Base-by-base conservation (phyloP, 1,139 yeast genomes). In the Kodamaea plutei region DNA sequence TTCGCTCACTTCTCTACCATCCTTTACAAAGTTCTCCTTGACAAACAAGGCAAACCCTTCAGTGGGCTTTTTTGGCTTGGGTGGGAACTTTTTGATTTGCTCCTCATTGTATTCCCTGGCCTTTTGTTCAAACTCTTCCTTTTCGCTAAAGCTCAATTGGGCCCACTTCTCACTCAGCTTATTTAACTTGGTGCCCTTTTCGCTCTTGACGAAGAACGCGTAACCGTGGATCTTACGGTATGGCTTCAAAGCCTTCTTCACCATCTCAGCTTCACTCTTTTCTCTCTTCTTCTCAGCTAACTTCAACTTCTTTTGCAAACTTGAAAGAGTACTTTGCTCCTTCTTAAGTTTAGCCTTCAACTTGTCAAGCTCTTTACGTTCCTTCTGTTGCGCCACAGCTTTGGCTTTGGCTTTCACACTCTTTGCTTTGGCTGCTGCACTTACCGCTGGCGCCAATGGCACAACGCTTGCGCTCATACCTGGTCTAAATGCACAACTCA, bases 11-110 rank as follows among this genome's bases (percentile, higher is more conserved):
- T 48, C 26, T 20, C 52, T 42, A 16, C 53, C 64, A 28, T 46
- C 55, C 13, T 38, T 40, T 23, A 40, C 43, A 43, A 45, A 62
- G 38, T 56, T 52, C 25, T 58, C 52, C 37, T 57, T 49, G 23
- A 64, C 49, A 34, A 43, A 67, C 18, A 46, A 42, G 19, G 66
- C 61, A 44, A 55, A 65, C 5, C 55, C 54, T 25, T 39, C 39
- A 4, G 55, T 47, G 3, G 69, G 65, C 8, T 49, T 44, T 36
- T 54, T 56, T 28, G 71, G 73, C 39, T 56, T 59, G 5, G 68
- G 64, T 3, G 54, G 47, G 43, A 45, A 64, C 8, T 49, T 39
- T 27, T 51, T 36, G 28, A 42, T 37, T 30, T 46, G 47, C 31
- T 53, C 53, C 6, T 47, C 56, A 40, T 65, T 63, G 40, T 43